Evolutionary conservation across 73 alveolate genomes (phyloP).

Genomic region (Paramecium bursaria): DNA sequence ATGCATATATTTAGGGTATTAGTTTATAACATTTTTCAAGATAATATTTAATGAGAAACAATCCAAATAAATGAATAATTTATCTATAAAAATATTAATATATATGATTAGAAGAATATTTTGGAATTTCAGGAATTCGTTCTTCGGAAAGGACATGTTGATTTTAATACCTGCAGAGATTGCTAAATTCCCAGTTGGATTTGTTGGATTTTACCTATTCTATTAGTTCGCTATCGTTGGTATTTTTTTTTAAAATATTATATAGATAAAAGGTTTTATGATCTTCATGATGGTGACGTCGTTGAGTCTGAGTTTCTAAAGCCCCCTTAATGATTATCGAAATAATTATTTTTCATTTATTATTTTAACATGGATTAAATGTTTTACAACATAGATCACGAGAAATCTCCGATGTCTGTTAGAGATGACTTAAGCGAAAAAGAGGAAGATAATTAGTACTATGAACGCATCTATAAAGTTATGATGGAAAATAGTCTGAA

Average conservation of each 20-base stretch:
- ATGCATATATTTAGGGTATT: slow-evolving; percentile 68
- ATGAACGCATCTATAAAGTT: too few species aligned
- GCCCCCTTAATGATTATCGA: too few species aligned
- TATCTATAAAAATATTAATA: slow-evolving; percentile 14
- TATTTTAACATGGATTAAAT: too few species aligned
- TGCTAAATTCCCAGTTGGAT: slow-evolving; percentile 22
- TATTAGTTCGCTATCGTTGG: slow-evolving; percentile 20
- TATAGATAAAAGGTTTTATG: slow-evolving; percentile 30
- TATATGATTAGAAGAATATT: slow-evolving; percentile 56
- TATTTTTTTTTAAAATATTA: slow-evolving; percentile 4
- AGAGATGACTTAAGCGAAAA: too few species aligned
- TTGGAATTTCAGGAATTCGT: slow-evolving; percentile 55
- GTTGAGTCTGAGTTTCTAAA: too few species aligned
- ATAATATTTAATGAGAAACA: slow-evolving; percentile 66
- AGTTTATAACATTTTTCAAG: neutral
- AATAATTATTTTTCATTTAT: too few species aligned
- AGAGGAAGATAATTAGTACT: too few species aligned
- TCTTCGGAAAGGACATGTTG: slow-evolving; percentile 59
- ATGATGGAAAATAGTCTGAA: too few species aligned
- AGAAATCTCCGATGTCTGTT: too few species aligned
- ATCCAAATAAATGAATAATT: slow-evolving; percentile 53
- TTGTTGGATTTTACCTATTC: slow-evolving; percentile 42
- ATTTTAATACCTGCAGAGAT: slow-evolving; percentile 32
- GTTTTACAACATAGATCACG: too few species aligned
- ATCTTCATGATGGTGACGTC: slow-evolving; percentile 57